These are phyloP conservation scores for Hyphopichia pseudoburtonii DNA, from an alignment of 1,139 yeast species.

Conservation along the genomic window DNA sequence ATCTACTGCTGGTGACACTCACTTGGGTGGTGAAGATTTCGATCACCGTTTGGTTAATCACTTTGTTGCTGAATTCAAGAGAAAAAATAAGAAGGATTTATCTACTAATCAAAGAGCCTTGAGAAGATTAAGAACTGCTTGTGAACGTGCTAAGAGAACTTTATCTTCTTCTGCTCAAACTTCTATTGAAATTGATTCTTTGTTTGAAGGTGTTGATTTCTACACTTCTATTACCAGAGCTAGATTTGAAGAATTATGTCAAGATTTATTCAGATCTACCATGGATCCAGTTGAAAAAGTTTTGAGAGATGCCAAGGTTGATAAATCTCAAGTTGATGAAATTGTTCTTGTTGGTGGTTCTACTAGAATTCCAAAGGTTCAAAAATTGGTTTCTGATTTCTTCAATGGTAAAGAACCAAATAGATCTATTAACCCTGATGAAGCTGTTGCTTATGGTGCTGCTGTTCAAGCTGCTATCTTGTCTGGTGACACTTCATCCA, in stretches of 20 bases:
- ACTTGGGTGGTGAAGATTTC: constrained; percentile 90
- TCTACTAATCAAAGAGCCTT: constrained; percentile 91
- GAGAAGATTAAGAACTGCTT: constrained; percentile 97
- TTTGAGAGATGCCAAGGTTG: constrained; percentile 88
- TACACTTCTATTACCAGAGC: constrained; percentile 97
- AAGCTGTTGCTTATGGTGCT: constrained; percentile 98
- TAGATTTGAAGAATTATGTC: constrained; percentile 97
- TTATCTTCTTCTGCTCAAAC: constrained; percentile 95
- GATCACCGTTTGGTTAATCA: constrained; percentile 61
- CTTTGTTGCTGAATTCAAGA: constrained; percentile 93
- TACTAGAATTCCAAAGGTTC: constrained; percentile 98
- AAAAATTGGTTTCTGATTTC: constrained; percentile 94
- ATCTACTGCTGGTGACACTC: constrained; percentile 99
- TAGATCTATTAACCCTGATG: constrained; percentile 97
- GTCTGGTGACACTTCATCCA: constrained; percentile 60
- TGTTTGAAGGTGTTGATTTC: constrained; percentile 95
- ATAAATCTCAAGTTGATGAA: constrained; percentile 87
- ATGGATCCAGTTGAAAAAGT: constrained; percentile 98
- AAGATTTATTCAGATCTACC: constrained; percentile 93
- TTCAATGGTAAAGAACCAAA: constrained; percentile 96
- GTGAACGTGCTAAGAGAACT: constrained; percentile 99
- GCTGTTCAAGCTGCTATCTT: constrained; percentile 96
- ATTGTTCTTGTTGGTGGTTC: constrained; percentile 99
- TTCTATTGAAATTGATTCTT: constrained; percentile 93
- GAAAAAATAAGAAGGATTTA: constrained; percentile 93